A percentile compares a stretch with the other conserved stretches of the same genome.
These are phyloP conservation scores for Pisolithus thermaeus DNA, from an alignment of 1,284 basidiomycete species.

Conservation along the genomic window DNA sequence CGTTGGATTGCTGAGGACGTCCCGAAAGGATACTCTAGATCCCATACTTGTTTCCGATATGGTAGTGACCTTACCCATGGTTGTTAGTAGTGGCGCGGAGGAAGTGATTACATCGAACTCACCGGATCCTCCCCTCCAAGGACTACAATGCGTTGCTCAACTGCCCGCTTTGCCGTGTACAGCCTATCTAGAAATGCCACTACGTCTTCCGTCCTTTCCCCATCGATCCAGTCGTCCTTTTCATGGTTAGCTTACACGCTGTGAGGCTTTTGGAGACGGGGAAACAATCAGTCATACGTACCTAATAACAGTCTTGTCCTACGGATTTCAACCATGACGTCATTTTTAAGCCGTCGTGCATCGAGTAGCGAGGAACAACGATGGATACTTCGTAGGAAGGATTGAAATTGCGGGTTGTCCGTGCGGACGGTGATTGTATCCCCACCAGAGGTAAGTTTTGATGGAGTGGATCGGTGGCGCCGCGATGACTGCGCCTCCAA, in stretches of 20 bases:
- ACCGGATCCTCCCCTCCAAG: conserved; percentile 67
- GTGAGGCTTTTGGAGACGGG: conserved; percentile 8
- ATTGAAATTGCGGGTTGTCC: conserved; percentile 79
- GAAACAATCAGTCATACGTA: conserved; percentile 21
- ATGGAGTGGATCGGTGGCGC: conserved; percentile 35
- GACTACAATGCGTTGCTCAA: conserved; percentile 78
- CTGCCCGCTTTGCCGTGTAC: conserved; percentile 80
- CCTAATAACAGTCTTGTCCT: conserved; percentile 68
- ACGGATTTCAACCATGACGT: conserved; percentile 83
- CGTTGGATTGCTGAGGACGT: conserved; percentile 81
- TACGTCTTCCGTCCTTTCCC: conserved; percentile 75
- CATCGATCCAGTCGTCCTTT: conserved; percentile 80
- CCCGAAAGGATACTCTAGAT: conserved; percentile 51
- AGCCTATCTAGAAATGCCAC: conserved; percentile 85
- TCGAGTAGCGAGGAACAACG: conserved; percentile 80
- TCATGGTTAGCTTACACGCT: conserved; percentile 61
- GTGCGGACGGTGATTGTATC: conserved; percentile 75
- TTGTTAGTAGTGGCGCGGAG: conserved; percentile 1
- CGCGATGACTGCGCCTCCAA: conserved; percentile 72
- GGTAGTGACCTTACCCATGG: conserved; percentile 21
- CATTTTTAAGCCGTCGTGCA: conserved; percentile 85
- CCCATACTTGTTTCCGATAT: conserved; percentile 38
- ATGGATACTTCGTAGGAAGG: conserved; percentile 80
- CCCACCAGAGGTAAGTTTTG: conserved; percentile 37
- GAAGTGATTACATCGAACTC: conserved; percentile 13